Base-by-base conservation (phyloP, 2,329 filamentous ascomycete genomes). In the Hypomyces perniciosus region DNA sequence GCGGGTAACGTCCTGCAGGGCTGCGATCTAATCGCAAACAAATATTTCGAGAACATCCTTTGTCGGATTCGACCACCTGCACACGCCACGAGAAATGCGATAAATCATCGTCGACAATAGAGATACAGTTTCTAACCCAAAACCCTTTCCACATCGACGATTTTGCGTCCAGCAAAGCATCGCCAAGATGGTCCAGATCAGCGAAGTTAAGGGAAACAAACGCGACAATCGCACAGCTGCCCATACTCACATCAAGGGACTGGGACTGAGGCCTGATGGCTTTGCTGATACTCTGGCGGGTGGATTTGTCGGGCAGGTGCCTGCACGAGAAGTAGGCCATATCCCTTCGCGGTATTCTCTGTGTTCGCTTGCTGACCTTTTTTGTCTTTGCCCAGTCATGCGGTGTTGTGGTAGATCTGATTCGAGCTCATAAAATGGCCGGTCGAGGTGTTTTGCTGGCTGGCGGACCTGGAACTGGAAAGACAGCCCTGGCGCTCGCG, bases 391-490 rank as follows among this genome's bases (percentile, higher is more conserved):
- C 20, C 41, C 59, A 90, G 90, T 93, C 93, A 66, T 95, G 89
- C 66, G 93, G 93, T 68, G 85, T 99, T 39, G 88, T 99, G 38
- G 93, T 97, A 65, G 93, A 97, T 67, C 79, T 99, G 58, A 95
- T 99, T 68, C 88, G 87, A 68, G 85, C 89, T 54, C 95, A 96
- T 76, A 97, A 95, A 75, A 96, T 99, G 92, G 89, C 92, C 7
- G 93, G 93, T 46, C 84, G 93, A 61, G 93, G 92, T 54, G 90
- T 99, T 47, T 72, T 99, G 61, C 82, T 99, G 48, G 92, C 93
- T 45, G 93, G 93, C 62, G 93, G 93, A 6, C 93, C 93, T 30
- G 93, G 91, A 54, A 97, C 93, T 1, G 93, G 93, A 69, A 99
- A 99, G 78, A 99, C 93, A 29, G 93, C 93, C 29, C 83, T 99